These are phyloP conservation scores for Neoascochyta sp. DNA, from an alignment of 2,329 filamentous ascomycete species.

Conservation along the genomic window DNA sequence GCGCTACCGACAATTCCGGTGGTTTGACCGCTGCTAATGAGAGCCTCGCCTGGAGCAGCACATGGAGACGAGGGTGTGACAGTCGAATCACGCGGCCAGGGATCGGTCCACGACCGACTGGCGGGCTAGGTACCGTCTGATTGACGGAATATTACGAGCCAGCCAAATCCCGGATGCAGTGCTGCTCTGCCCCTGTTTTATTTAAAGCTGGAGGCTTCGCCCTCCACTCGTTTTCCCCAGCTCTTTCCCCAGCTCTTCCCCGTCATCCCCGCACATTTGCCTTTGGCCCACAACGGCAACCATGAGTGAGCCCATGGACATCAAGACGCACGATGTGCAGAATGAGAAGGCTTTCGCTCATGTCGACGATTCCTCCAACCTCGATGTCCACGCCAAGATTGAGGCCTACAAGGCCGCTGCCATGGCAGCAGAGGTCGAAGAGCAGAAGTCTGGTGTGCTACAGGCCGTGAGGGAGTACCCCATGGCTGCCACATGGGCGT, in stretches of 20 bases:
- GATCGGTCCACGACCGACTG: conserved; percentile 14
- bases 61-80: conserved; percentile 9
- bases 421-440: conserved; percentile 55
- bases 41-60: conserved; percentile 11
- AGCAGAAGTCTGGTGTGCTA: conserved; percentile 50
- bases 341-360: conserved; percentile 23
- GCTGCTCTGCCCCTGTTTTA: conserved; percentile 10
- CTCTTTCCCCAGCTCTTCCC: conserved; percentile 18
- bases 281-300: conserved; percentile 16
- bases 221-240: conserved; percentile 10
- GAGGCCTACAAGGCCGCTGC: conserved; percentile 51
- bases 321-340: conserved; percentile 12
- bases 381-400: conserved; percentile 40
- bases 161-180: conserved; percentile 10
- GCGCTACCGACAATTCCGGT: conserved; percentile 16
- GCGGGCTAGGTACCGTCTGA: conserved; percentile 13
- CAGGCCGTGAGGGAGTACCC: conserved; percentile 52
- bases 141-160: conserved; percentile 20
- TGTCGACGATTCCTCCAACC: conserved; percentile 15
- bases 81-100: conserved; percentile 12
- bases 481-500: conserved; percentile 54
- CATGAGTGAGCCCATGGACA: conserved; percentile 19
- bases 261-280: conserved; percentile 9
- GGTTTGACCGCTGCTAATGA: conserved; percentile 16
- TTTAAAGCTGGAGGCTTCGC: conserved; percentile 18